Base-by-base conservation (phyloP, 1,284 basidiomycete genomes). In the Prillingera fragicola region DNA sequence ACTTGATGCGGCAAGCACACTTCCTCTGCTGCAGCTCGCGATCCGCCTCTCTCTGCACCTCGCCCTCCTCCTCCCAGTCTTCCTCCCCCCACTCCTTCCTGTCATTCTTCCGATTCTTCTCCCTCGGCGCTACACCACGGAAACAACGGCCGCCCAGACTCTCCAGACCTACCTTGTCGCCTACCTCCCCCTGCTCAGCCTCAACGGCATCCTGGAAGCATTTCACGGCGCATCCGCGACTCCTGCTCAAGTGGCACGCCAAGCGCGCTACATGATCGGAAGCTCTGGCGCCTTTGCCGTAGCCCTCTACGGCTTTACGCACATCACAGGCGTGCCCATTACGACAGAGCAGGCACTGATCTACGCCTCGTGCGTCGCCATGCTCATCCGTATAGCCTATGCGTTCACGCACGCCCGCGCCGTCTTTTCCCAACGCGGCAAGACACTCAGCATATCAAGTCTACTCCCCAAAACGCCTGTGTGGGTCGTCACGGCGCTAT, bases 201-300 rank as follows among this genome's bases (percentile, higher is more conserved):
- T 87, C 55, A 96, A 96, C 63, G 91, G 91, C 4, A 79, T 86
- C 1, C 73, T 92, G 18, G 91, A 96, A 66, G 85, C 89, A 0
- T 92, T 92, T 70, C 77, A 91, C 54, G 80, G 85, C 3, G 85
- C 87, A 40, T 81, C 82, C 2, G 85, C 87, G 0, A 50, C 53
- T 1, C 62, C 67, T 0, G 41, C 15, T 0, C 49, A 67, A 44
- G 56, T 70, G 27, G 54, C 53, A 13, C 41, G 12, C 4, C 67
- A 70, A 45, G 60, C 59, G 1, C 50, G 41, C 34, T 63, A 57
- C 54, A 70, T 70, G 67, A 42, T 63, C 25, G 56, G 43, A 2
- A 54, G 51, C 14, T 64, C 61, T 2, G 52, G 25, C 1, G 54
- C 52, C 14, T 70, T 70, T 33, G 62, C 59, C 0, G 33, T 26